Evolutionary conservation across 2,329 filamentous ascomycete genomes (phyloP).

Genomic region (Pezicula rhizophila): DNA sequence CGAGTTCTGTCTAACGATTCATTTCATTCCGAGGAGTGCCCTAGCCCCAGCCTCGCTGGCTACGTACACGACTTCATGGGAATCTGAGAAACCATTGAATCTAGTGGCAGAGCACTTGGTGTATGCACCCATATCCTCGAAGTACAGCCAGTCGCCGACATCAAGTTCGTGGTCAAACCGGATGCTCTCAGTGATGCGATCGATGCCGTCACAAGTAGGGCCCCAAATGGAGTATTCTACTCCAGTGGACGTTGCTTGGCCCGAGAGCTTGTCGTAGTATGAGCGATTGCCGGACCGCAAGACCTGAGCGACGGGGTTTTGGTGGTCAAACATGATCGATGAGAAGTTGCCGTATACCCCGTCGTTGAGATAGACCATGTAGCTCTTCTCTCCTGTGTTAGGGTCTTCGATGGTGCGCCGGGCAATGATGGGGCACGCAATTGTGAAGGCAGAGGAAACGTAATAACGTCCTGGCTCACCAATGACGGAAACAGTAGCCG

Average conservation of each 20-base stretch:
- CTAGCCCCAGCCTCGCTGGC: slow-evolving; percentile 85
- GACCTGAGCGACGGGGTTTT: slow-evolving; percentile 80
- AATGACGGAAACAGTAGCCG: slow-evolving; percentile 71
- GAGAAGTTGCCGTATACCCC: slow-evolving; percentile 98
- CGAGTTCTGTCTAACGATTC: not conserved
- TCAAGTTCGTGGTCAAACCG: slow-evolving; percentile 72
- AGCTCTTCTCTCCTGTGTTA: slow-evolving; percentile 58
- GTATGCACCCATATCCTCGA: slow-evolving; percentile 98
- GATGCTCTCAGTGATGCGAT: slow-evolving; percentile 82
- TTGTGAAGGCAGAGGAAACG: slow-evolving; percentile 84
- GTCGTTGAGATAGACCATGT: slow-evolving; percentile 98
- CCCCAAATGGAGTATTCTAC: slow-evolving; percentile 96
- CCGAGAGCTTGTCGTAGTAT: slow-evolving; percentile 49
- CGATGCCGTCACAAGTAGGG: slow-evolving; percentile 95
- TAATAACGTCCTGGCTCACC: slow-evolving; percentile 97
- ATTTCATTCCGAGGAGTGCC: slow-evolving; percentile 51
- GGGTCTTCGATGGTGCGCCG: slow-evolving; percentile 81
- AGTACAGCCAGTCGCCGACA: slow-evolving; percentile 97
- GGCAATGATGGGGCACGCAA: slow-evolving; percentile 93
- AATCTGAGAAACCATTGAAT: slow-evolving; percentile 95
- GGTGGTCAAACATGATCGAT: slow-evolving; percentile 98
- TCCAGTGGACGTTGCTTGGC: slow-evolving; percentile 43
- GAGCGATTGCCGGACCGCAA: slow-evolving; percentile 57
- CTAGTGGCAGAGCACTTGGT: slow-evolving; percentile 96
- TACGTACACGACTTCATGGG: slow-evolving; percentile 89